phyloP scores from a whole-genome alignment of 2,329 filamentous ascomycete genomes.

The Gaeumannomyces sp. region DNA sequence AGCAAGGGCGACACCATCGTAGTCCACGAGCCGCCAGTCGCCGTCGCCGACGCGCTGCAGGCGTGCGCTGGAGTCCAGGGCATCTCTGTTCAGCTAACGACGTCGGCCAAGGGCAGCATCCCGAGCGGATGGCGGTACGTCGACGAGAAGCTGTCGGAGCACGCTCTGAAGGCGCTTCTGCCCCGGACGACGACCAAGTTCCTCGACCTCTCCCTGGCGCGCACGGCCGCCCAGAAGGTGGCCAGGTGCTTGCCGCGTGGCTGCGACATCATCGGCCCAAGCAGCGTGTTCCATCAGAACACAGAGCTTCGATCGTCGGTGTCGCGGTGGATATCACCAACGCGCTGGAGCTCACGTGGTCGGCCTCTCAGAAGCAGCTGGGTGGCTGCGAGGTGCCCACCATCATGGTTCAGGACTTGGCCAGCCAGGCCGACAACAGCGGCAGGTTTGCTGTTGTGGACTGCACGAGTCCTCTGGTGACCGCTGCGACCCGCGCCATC shows the following conservation, averaged over 20 bases:
- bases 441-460: not conserved
- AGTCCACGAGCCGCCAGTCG: not conserved
- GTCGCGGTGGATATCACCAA: not conserved
- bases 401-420: not conserved
- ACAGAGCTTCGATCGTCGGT: too few species aligned
- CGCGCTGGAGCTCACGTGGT: not conserved
- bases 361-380: not conserved
- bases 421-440: not conserved
- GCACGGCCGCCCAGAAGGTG: too few species aligned
- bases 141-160: too few species aligned
- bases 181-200: too few species aligned
- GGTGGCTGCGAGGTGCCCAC: too few species aligned
- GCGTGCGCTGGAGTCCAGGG: not conserved
- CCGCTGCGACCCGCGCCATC: not conserved
- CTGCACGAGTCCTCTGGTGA: too few species aligned
- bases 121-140: too few species aligned
- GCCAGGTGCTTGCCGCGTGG: too few species aligned
- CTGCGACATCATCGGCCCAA: too few species aligned
- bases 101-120: too few species aligned
- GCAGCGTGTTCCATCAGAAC: slow-evolving; percentile 1
- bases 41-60: not conserved
- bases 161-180: too few species aligned
- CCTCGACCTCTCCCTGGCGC: too few species aligned
- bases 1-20: not conserved
- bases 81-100: not conserved